Evolutionary conservation across 2,329 filamentous ascomycete species (phyloP).

Genomic region (Fusarium virguliforme): DNA sequence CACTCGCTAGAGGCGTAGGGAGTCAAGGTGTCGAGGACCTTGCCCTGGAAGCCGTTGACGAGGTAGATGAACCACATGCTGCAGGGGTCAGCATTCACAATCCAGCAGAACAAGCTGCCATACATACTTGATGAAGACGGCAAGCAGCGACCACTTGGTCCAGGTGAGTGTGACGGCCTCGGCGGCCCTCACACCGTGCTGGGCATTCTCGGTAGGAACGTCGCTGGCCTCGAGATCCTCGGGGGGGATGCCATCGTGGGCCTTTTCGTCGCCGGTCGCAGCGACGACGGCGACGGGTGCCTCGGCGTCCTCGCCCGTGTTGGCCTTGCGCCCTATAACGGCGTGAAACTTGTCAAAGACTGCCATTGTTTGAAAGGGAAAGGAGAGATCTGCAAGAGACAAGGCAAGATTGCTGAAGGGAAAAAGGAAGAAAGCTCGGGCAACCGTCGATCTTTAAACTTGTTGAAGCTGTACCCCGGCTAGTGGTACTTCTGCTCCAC

Average conservation of each 20-base stretch:
- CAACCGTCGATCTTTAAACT: constrained; percentile 18
- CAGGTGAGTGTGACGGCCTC: constrained; percentile 61
- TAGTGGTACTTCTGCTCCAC: background rate
- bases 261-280: constrained; percentile 38
- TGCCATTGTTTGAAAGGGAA: constrained; percentile 32
- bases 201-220: constrained; percentile 47
- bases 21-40: constrained; percentile 60
- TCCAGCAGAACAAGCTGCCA: background rate
- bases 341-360: constrained; percentile 39
- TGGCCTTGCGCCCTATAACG: constrained; percentile 37
- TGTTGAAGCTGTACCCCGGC: background rate
- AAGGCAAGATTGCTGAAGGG: background rate
- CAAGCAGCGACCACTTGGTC: constrained; percentile 57
- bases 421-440: constrained; percentile 9
- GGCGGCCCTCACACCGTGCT: constrained; percentile 59
- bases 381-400: background rate
- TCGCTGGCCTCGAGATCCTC: constrained; percentile 30
- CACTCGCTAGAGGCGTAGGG: constrained; percentile 69
- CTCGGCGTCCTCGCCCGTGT: constrained; percentile 22
- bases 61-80: constrained; percentile 67
- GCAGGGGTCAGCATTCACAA: constrained; percentile 10
- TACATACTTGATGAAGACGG: constrained; percentile 55
- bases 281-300: constrained; percentile 31
- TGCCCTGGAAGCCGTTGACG: constrained; percentile 65
- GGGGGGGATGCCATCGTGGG: constrained; percentile 27